Evolutionary conservation across 805 yeast species (phyloP), one percentile per base, ranked within the genome.

Genomic region (Metschnikowia lochheadii): DNA sequence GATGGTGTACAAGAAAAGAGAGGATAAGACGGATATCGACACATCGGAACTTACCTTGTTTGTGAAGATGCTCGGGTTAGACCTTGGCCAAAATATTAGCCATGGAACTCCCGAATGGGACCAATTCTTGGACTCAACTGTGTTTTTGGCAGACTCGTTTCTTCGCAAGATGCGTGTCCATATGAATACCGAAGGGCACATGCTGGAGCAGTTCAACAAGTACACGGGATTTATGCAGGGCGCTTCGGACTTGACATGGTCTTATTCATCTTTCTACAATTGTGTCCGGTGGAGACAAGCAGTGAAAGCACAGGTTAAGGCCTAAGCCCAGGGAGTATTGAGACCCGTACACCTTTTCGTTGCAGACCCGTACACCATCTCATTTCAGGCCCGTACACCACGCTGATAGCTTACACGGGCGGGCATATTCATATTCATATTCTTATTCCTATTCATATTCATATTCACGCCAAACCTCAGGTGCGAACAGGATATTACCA

Each of bases 161-260:
- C 65, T 87, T 56, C 78, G 78, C 49, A 76, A 82, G 26, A 72
- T 83, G 37, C 75, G 78, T 60, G 73, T 75, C 38, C 89, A 84
- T 65, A 81, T 80, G 41, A 87, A 80, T 58, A 20, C 39, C 14
- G 79, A 81, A 17, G 95, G 95, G 2, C 79, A 77, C 48, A 83
- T 92, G 82, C 84, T 91, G 60, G 98, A 92, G 68, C 97, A 92
- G 63, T 89, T 89, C 66, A 89, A 87, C 68, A 82, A 79, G 61
- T 78, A 83, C 59, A 81, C 78, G 39, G 98, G 98, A 0, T 89
- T 68, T 64, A 81, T 89, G 85, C 86, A 84, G 66, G 98, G 98
- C 6, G 98, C 98, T 0, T 68, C 71, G 49, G 81, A 87, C 59
- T 78, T 92, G 58, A 91, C 97, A 4, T 92, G 98, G 98, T 85